Evolutionary conservation across 2,329 filamentous ascomycete species (phyloP), one percentile per base, ranked within the genome.

Genomic region (Pseudogymnoascus sp.): DNA sequence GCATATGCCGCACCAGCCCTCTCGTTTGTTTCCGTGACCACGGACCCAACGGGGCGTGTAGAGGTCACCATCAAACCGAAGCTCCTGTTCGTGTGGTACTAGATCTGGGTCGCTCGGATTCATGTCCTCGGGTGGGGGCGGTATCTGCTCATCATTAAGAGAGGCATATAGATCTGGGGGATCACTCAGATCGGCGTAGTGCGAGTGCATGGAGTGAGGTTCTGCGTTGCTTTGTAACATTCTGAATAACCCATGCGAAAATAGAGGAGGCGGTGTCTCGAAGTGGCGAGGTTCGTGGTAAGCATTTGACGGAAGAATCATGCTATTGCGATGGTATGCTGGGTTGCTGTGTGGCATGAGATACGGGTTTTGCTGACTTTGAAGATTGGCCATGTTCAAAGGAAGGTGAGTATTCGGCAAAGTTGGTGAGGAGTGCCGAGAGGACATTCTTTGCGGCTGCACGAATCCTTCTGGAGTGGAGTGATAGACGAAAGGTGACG

Each of bases 1-100:
- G 79, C 91, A 95, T 69, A 93, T 89, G 21, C 90, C 90, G 70
- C 91, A 95, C 90, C 91, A 96, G 3, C 91, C 91, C 74, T 93
- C 90, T 44, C 91, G 87, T 78, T 92, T 92, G 76, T 92, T 92
- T 25, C 91, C 90, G 66, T 93, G 89, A 21, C 91, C 91, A 37
- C 91, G 87, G 18, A 94, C 88, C 89, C 90, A 95, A 68, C 81
- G 82, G 1, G 91, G 90, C 1, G 90, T 93, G 77, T 94, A 94
- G 63, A 94, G 75, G 70, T 95, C 91, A 59, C 89, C 89, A 61
- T 87, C 86, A 69, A 92, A 95, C 59, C 91, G 83, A 64, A 92
- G 77, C 68, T 89, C 87, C 72, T 93, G 90, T 74, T 92, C 89
- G 67, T 90, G 88, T 5, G 90, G 90, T 10, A 88, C 79, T 71